Percentiles rank a stretch among this genome's conserved stretches.
Conservation (phyloP, 2,329 filamentous ascomycete species). For the Talaromyces sp. region DNA sequence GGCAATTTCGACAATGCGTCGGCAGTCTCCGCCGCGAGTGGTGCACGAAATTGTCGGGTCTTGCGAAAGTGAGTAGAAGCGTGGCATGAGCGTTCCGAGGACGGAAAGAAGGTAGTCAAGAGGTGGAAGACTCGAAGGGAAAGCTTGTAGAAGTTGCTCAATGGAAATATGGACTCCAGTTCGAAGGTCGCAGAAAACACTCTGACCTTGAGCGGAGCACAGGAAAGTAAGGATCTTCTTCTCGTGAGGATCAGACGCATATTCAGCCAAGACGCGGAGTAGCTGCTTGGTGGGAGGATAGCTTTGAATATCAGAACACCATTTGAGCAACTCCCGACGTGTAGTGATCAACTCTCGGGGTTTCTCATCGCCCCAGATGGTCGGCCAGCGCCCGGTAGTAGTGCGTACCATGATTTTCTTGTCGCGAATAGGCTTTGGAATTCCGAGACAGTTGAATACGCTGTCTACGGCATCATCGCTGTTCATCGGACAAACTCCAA, state of each 20-base stretch:
- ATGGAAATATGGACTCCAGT: slow-evolving; percentile 84
- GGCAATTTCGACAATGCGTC: slow-evolving; percentile 89
- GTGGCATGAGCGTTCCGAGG: slow-evolving; percentile 87
- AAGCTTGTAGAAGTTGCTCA: slow-evolving; percentile 81
- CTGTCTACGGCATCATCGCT: slow-evolving; percentile 73
- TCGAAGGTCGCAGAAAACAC: slow-evolving; percentile 88
- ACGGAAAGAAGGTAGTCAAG: slow-evolving; percentile 76
- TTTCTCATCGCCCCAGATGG: slow-evolving; percentile 92
- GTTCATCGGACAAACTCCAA: slow-evolving; percentile 90
- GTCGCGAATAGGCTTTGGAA: slow-evolving; percentile 79
- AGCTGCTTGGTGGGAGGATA: slow-evolving; percentile 86
- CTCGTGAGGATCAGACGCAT: slow-evolving; percentile 75
- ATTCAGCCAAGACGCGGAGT: slow-evolving; percentile 77
- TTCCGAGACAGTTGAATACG: slow-evolving; percentile 73
- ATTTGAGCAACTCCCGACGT: slow-evolving; percentile 84
- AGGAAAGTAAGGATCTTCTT: slow-evolving; percentile 85
- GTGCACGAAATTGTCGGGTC: slow-evolving; percentile 80
- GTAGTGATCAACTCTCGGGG: slow-evolving; percentile 84
- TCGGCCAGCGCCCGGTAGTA: slow-evolving; percentile 82
- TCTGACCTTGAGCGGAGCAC: slow-evolving; percentile 85
- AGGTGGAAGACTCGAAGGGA: slow-evolving; percentile 86
- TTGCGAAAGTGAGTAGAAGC: slow-evolving; percentile 97
- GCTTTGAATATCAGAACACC: slow-evolving; percentile 92
- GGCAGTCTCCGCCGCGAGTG: slow-evolving; percentile 65
- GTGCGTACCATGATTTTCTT: slow-evolving; percentile 79